Evolutionary conservation across 2,329 filamentous ascomycete genomes (phyloP).

Genomic region (Beauveria sp.): DNA sequence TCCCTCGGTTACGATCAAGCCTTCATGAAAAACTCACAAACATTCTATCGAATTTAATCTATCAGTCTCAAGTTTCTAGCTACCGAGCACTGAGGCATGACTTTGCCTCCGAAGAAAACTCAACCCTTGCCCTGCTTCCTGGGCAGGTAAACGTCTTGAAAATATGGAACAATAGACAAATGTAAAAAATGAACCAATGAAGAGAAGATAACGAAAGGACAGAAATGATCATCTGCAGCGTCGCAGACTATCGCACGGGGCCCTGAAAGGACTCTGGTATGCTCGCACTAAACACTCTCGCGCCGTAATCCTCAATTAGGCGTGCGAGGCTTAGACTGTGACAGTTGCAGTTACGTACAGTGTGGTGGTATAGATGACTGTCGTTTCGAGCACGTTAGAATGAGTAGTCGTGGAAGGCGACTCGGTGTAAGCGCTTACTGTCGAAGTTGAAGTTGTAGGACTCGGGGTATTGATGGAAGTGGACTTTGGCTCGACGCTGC

Average conservation of each 20-base stretch:
- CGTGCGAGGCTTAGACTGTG: neutral
- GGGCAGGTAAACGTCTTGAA: constrained; percentile 11
- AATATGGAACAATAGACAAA: constrained; percentile 14
- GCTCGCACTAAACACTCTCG: neutral
- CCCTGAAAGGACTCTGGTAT: neutral
- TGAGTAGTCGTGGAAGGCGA: neutral
- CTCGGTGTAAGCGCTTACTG: neutral
- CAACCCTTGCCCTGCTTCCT: constrained; percentile 1
- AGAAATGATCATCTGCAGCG: neutral
- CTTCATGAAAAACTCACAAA: too few relatives aligned
- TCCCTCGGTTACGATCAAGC: too few relatives aligned
- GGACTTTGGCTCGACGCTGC: neutral
- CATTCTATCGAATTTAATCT: neutral
- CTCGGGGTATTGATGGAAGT: neutral
- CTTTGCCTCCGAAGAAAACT: neutral
- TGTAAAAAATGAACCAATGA: constrained; percentile 16
- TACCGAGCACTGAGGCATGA: neutral
- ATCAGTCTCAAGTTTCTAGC: constrained; percentile 5
- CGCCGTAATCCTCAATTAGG: neutral
- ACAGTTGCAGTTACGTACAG: constrained; percentile 14
- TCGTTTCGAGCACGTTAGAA: constrained; percentile 12
- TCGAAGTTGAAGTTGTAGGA: neutral
- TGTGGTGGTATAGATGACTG: constrained; percentile 17
- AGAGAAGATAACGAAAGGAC: constrained; percentile 11
- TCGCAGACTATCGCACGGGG: neutral